Percentiles rank a stretch among this genome's conserved stretches.
phyloP scores from a whole-genome alignment of 495 filamentous ascomycete species.

The Daldinia bambusicola region DNA sequence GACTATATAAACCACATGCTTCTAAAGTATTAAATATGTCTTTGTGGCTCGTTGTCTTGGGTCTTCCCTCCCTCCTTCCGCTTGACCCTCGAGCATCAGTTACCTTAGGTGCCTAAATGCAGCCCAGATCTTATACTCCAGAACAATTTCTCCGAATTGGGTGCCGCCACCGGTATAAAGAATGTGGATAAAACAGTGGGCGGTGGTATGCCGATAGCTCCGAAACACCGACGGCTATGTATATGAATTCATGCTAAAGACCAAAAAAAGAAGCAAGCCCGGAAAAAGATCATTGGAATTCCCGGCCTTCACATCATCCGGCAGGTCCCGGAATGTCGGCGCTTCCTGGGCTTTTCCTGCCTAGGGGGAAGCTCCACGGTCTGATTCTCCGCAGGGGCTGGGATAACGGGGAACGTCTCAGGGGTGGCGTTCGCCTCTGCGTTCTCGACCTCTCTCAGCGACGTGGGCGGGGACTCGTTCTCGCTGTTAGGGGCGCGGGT shows the following conservation, averaged over 20 bases:
- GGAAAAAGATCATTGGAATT: no score
- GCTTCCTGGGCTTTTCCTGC: not conserved
- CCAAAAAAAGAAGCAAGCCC: not conserved
- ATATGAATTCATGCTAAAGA: not conserved
- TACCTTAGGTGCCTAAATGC: no score
- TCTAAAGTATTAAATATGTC: no score
- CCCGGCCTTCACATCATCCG: not conserved
- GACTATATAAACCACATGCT: not conserved
- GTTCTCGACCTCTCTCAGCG: constrained; percentile 27
- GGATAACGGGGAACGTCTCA: not conserved
- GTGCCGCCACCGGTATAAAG: not conserved
- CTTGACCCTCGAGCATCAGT: not conserved
- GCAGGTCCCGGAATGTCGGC: not conserved
- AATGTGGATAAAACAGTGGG: not conserved
- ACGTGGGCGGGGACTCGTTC: not conserved
- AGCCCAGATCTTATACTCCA: not conserved
- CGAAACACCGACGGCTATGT: not conserved
- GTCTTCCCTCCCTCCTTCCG: no score
- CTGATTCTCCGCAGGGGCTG: not conserved
- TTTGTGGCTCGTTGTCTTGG: no score
- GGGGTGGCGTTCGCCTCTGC: not conserved
- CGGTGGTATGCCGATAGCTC: not conserved
- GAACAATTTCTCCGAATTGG: not conserved
- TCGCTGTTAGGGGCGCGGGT: not conserved
- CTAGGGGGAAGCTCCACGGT: not conserved